Percentiles rank a stretch among this genome's conserved stretches.
phyloP scores from a whole-genome alignment of 805 yeast species.

The Candida ponderosae region DNA sequence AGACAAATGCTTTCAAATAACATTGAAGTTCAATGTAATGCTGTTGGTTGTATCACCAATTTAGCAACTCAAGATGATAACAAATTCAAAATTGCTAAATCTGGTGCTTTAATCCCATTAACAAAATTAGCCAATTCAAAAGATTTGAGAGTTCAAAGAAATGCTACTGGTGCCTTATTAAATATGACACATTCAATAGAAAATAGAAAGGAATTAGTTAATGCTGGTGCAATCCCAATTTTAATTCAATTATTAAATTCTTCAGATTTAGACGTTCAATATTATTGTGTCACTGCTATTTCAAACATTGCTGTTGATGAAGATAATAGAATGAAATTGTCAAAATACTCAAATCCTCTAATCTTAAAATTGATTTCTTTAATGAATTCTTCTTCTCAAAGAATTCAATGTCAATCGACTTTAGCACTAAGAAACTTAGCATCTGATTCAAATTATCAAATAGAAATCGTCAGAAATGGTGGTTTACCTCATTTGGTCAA shows the following conservation, averaged over 20 bases:
- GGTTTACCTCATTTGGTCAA: slow-evolving; percentile 93
- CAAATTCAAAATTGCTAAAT: slow-evolving; percentile 89
- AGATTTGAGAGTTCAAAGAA: slow-evolving; percentile 94
- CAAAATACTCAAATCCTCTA: slow-evolving; percentile 88
- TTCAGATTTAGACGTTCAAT: slow-evolving; percentile 93
- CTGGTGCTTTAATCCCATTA: slow-evolving; percentile 92
- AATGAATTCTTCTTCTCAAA: slow-evolving; percentile 89
- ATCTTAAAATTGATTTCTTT: slow-evolving; percentile 81
- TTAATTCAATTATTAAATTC: slow-evolving; percentile 79
- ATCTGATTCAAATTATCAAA: slow-evolving; percentile 90
- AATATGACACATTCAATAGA: slow-evolving; percentile 98
- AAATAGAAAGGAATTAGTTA: slow-evolving; percentile 91
- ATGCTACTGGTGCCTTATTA: slow-evolving; percentile 95
- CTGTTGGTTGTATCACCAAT: slow-evolving; percentile 97
- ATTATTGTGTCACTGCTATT: slow-evolving; percentile 95
- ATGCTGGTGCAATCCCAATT: slow-evolving; percentile 98
- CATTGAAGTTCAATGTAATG: slow-evolving; percentile 97
- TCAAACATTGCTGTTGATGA: slow-evolving; percentile 97
- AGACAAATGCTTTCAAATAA: slow-evolving; percentile 96
- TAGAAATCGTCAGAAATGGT: slow-evolving; percentile 91
- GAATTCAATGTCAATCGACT: slow-evolving; percentile 98
- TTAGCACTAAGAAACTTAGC: slow-evolving; percentile 93
- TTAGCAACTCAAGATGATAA: slow-evolving; percentile 97
- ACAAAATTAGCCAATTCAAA: slow-evolving; percentile 91
- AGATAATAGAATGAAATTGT: slow-evolving; percentile 75